Evolutionary conservation across 2,329 filamentous ascomycete species (phyloP), one percentile per base, ranked within the genome.

Genomic region (Fusarium papillatum): DNA sequence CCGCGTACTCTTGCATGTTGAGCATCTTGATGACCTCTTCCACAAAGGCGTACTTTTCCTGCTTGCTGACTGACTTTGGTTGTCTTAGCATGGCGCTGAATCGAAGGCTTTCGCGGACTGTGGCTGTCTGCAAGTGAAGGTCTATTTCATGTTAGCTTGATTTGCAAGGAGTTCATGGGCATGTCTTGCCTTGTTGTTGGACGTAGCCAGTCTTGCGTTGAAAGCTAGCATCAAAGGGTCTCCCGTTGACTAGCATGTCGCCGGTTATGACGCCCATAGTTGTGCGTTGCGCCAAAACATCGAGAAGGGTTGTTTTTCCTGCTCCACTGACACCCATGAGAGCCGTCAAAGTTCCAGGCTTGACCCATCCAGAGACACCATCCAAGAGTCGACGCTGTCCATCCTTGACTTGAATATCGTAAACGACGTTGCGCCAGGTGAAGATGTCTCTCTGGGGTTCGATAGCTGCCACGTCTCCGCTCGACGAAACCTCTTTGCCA

Each of bases 301-400:
- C 85, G 2, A 87, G 78, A 8, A 87, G 82, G 0, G 85, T 87
- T 2, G 85, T 87, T 76, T 87, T 87, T 0, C 85, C 85, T 0
- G 85, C 85, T 31, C 85, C 85, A 26, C 80, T 91, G 0, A 92
- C 90, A 48, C 93, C 91, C 90, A 93, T 93, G 8, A 97, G 87
- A 2, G 95, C 95, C 5, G 95, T 98, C 39, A 97, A 85, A 2
- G 94, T 97, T 36, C 95, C 95, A 0, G 95, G 95, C 82, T 96
- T 96, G 68, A 98, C 95, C 94, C 95, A 98, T 8, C 95, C 95
- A 76, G 94, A 91, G 2, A 98, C 94, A 68, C 95, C 87, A 76
- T 98, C 93, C 64, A 98, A 84, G 71, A 98, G 82, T 22, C 93
- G 89, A n/a, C 95, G 90, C 1, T 88, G 85, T 74, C 95, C 90